Base-by-base conservation (phyloP, 2,329 filamentous ascomycete species). In the Claviceps arundinis region DNA sequence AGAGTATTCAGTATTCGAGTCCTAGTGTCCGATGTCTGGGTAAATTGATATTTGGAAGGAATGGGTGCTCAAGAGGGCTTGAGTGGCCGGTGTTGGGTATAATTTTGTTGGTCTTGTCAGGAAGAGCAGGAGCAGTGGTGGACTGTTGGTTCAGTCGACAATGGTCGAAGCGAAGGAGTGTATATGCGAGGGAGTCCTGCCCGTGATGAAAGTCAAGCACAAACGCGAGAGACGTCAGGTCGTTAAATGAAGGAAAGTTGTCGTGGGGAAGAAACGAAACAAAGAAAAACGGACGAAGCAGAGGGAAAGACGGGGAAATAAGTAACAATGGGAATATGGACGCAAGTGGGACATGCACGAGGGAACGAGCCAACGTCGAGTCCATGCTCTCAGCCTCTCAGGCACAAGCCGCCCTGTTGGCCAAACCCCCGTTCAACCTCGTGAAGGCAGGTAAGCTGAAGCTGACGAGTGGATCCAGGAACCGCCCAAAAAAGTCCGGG, bases 101-200 rank as follows among this genome's bases (percentile, higher is more conserved):
- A 2, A 6, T 16, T 14, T 9, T 50, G 42, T n/a, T 41, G 19
- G 16, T 48, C 14, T 37, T 7, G 34, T 17, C 34, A 22, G 42
- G 19, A 42, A 50, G 22, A 38, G 30, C 37, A 26, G 49, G 8
- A 45, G 17, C 24, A 22, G 49, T 30, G 34, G 37, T 42, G 47
- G 37, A 34, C 41, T 37, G 14, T 34, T 34, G 5, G n/a, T 19
- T 19, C n/a, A 22, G 17, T 16, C 19, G 16, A 48, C 8, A n/a
- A 37, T 34, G 26, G 48, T 43, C 47, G 42, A 46, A 50, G 49
- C 37, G 50, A 56, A 57, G 49, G 56, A 56, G 50, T 38, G 52
- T 56, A 19, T 41, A 14, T 47, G 42, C 40, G 44, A 43, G 48
- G 42, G 52, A 56, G 48, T 53, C 55, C 55, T 47, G 54, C 52